Evolutionary conservation across 2,329 filamentous ascomycete genomes (phyloP), one percentile per base, ranked within the genome.

Genomic region (Alternaria sp.): DNA sequence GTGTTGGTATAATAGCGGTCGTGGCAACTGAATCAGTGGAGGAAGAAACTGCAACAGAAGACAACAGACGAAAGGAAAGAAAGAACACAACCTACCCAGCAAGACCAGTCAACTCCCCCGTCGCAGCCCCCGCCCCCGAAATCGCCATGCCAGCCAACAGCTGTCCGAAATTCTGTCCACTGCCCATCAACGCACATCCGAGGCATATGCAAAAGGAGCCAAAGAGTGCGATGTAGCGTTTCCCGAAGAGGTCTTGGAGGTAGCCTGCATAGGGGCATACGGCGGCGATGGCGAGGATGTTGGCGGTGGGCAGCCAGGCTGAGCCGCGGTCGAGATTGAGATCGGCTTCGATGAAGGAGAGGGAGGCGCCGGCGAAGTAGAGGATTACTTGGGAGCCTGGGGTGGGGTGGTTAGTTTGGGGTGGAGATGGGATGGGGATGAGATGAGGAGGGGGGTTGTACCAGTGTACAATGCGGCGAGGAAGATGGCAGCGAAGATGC

Each of bases 401-500:
- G 25, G 1, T 46, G 5, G 45, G 23, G 62, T 28, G 49, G 32
- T 25, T 32, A 9, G 15, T 15, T 12, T 17, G n/a, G n/a, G 17
- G 7, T 36, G 30, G 13, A 0, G 13, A 9, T 36, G 30, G 30
- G 32, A 36, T 36, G 32, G 13, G 30, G 32, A 9, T 32, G 30
- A 8, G 6, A n/a, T n/a, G n/a, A n/a, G 19, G 8, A 12, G 9
- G 8, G 13, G 1, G 9, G n/a, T 21, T 30, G 10, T 45, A 67
- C 66, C 78, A 12, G 78, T 80, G 59, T 81, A 81, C 9, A 81
- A 61, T 26, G 77, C 79, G 12, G 78, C 74, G 25, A 81, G 70
- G 57, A 78, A 82, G 8, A 73, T 71, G 8, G 77, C 75, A 40
- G 79, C 76, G 10, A 80, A 68, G 8, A 80, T 71, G 56, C 77